Percentiles rank a stretch among this genome's conserved stretches.
Conservation (phyloP, 495 filamentous ascomycete species). For the Filosporella fistucella region DNA sequence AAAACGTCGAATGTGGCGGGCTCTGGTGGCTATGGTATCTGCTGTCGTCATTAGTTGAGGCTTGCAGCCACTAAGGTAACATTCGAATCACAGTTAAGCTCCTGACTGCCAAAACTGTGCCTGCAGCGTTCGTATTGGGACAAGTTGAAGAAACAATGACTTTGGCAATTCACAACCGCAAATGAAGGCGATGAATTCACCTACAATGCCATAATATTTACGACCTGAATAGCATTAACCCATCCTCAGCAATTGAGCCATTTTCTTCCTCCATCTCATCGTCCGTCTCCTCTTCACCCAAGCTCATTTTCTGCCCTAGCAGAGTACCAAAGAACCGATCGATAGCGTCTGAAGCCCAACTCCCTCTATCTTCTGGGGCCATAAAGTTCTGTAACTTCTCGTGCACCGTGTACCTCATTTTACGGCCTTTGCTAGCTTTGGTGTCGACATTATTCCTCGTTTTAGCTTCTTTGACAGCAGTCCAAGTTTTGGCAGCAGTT, state of each 20-base stretch:
- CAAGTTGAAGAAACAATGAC: too few relatives aligned
- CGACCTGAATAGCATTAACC: conserved; percentile 68
- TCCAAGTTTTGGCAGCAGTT: conserved; percentile 41
- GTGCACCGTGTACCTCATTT: conserved; percentile 88
- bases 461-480: conserved; percentile 76
- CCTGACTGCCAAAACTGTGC: too few relatives aligned
- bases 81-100: too few relatives aligned
- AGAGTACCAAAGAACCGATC: conserved; percentile 87
- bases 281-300: conserved; percentile 65
- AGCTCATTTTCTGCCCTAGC: conserved; percentile 70
- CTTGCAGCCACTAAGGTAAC: too few relatives aligned
- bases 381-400: conserved; percentile 98
- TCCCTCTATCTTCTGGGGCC: conserved; percentile 78
- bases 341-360: conserved; percentile 72
- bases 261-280: conserved; percentile 42
- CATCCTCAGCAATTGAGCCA: conserved; percentile 56
- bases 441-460: conserved; percentile 81
- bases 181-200: too few relatives aligned
- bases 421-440: conserved; percentile 91
- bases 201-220: background rate
- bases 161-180: too few relatives aligned
- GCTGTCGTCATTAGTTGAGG: too few relatives aligned
- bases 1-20: too few relatives aligned
- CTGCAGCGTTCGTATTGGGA: too few relatives aligned
- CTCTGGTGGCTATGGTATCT: too few relatives aligned